These are phyloP conservation scores for Polytrichum formosum DNA, from an alignment of 225 moss, liverwort and hornwort genomes.

Conservation along the genomic window DNA sequence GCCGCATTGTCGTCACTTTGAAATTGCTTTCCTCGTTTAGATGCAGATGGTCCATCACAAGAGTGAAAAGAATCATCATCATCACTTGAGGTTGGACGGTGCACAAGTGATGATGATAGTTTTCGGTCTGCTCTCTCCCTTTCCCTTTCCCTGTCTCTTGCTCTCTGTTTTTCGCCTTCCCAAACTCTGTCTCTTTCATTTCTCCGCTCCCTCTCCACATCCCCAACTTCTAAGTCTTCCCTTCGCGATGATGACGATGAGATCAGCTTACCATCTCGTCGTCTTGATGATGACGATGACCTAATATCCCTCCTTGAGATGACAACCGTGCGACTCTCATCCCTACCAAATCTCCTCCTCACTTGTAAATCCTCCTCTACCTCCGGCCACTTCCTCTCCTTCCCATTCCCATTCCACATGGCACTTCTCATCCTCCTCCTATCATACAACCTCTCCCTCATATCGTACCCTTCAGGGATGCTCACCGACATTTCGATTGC, in stretches of 20 bases:
- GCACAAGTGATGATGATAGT: constrained; percentile 12
- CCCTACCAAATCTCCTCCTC: constrained; percentile 50
- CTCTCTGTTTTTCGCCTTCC: constrained; percentile 28
- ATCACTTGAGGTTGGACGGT: constrained; percentile 40
- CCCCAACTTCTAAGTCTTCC: constrained; percentile 30
- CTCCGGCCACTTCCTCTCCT: constrained; percentile 41
- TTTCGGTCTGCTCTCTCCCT: constrained; percentile 35
- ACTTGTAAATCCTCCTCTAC: constrained; percentile 28
- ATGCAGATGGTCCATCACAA: constrained; percentile 30
- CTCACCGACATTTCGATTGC: constrained; percentile 49
- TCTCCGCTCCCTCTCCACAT: constrained; percentile 33
- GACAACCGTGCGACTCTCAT: constrained; percentile 23
- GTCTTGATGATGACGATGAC: constrained; percentile 25
- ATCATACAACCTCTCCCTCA: constrained; percentile 55
- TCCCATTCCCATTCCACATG: constrained; percentile 47
- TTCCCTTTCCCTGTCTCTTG: constrained; percentile 26
- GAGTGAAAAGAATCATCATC: constrained; percentile 27
- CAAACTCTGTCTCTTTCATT: constrained; percentile 22
- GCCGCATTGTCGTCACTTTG: constrained; percentile 33
- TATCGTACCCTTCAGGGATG: constrained; percentile 60
- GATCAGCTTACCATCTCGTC: constrained; percentile 33
- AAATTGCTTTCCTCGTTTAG: constrained; percentile 22
- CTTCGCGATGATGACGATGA: constrained; percentile 18
- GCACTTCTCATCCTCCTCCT: constrained; percentile 48
- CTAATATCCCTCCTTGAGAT: constrained; percentile 28